These are phyloP conservation scores for Magnusiomyces magnusii DNA, from an alignment of 1,139 yeast genomes.

Conservation along the genomic window DNA sequence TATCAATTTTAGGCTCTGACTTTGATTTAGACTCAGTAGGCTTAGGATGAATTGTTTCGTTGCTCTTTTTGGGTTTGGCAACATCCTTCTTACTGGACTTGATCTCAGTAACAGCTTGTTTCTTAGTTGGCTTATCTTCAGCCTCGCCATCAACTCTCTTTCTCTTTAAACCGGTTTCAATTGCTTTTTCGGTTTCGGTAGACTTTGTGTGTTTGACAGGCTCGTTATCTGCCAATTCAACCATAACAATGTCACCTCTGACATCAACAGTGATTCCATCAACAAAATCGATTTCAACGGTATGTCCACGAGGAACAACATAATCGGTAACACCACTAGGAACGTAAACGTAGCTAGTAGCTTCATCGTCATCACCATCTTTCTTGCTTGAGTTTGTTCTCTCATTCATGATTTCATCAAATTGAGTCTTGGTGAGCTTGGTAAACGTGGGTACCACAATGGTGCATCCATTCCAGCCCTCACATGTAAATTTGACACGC, in stretches of 20 bases:
- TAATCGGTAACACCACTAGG: constrained; percentile 33
- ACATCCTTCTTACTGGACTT: no score
- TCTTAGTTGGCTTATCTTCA: not conserved
- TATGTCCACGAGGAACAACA: constrained; percentile 40
- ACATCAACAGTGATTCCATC: constrained; percentile 55
- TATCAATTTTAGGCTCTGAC: not conserved
- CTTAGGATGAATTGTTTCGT: not conserved
- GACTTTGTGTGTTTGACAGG: not conserved
- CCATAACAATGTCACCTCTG: constrained; percentile 46
- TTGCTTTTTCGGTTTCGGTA: not conserved
- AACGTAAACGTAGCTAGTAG: constrained; percentile 20
- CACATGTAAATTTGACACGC: constrained; percentile 42
- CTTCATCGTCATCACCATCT: constrained; percentile 10
- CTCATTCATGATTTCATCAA: constrained; percentile 20
- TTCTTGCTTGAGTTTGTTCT: constrained; percentile 17
- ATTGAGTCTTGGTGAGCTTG: constrained; percentile 13
- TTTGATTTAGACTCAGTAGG: not conserved
- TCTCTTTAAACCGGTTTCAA: not conserved
- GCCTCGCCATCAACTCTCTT: not conserved
- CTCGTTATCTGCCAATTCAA: constrained; percentile 44
- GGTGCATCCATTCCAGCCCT: constrained; percentile 65
- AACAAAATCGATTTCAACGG: constrained; percentile 47
- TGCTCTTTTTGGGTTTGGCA: not conserved
- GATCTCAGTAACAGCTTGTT: no score
- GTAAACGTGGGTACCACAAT: constrained; percentile 47